Evolutionary conservation across 2,329 filamentous ascomycete species (phyloP).

Genomic region (Nigrospora oryzae): DNA sequence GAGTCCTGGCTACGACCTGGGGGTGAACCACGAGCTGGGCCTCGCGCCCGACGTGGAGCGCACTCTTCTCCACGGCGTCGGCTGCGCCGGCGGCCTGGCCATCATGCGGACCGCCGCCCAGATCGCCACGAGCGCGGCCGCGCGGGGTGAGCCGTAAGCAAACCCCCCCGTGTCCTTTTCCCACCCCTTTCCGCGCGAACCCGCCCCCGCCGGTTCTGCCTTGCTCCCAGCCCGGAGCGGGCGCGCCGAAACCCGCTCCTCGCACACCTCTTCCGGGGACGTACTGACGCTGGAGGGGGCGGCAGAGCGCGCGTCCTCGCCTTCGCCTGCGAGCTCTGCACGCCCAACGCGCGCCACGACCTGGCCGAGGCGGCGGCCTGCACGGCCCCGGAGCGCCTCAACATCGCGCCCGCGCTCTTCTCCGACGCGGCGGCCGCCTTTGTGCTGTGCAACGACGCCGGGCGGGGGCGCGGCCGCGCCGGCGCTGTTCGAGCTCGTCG

Average conservation of each 20-base stretch:
- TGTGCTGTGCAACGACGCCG: conserved; percentile 13
- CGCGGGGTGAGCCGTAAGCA: conserved; percentile 9
- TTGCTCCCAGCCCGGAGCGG: too few relatives aligned
- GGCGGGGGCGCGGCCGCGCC: conserved; percentile 1
- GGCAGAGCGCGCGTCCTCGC: conserved; percentile 13
- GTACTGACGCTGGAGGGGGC: too few relatives aligned
- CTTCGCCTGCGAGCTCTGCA: conserved; percentile 15
- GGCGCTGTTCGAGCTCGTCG: conserved; percentile 7
- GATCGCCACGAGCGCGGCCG: conserved; percentile 8
- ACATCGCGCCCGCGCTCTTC: conserved; percentile 14
- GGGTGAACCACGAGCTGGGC: conserved; percentile 22
- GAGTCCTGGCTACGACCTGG: conserved; percentile 27
- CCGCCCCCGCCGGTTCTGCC: too few relatives aligned
- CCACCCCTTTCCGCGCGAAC: too few relatives aligned
- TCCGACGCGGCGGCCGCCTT: conserved; percentile 13
- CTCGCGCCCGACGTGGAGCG: conserved; percentile 20
- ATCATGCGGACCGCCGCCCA: conserved; percentile 13
- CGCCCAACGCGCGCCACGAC: conserved; percentile 8
- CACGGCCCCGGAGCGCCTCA: conserved; percentile 7
- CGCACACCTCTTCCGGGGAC: too few relatives aligned
- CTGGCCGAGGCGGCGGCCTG: conserved; percentile 10
- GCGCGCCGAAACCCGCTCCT: too few relatives aligned
- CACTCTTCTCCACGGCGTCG: conserved; percentile 24
- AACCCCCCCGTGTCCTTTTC: too few relatives aligned
- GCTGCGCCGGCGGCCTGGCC: conserved; percentile 27